Evolutionary conservation across 495 filamentous ascomycete genomes (phyloP), one percentile per base, ranked within the genome.

Genomic region (Penicillium subrubescens): DNA sequence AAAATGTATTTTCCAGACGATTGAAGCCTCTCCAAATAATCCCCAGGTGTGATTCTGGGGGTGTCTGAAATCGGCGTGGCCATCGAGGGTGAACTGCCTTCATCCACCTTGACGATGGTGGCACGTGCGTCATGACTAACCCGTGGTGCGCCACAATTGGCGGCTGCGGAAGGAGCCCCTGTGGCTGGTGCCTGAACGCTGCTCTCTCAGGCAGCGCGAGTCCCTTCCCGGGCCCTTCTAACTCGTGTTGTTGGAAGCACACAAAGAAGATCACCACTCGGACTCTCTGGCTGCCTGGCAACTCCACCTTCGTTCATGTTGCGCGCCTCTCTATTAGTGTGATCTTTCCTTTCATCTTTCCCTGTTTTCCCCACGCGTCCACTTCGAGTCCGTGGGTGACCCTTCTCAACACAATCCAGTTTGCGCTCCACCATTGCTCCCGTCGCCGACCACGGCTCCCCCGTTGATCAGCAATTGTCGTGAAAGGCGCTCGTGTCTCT

Each of bases 51-150:
- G 51, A 35, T 70, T 34, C 39, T 41, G 34, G 50, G 60, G 61
- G 44, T 33, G 23, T 31, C 54, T 33, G 57, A 53, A 34, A 60
- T 54, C 51, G 27, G 44, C 34, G 7, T 23, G 27, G 25, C 3
- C 57, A 55, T 29, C 21, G 33, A 62, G 50, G 60, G 60, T 39
- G 60, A 39, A 34, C 52, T 41, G 60, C 51, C 23, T 44, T 51
- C 50, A 61, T 56, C 39, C 60, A 62, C 27, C 29, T 51, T 39
- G 57, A 46, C 17, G 39, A 62, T 62, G 60, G 60, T 70, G 69
- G 69, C 55, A 59, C 69, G 71, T 73, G 71, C 71, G 15, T 27
- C 44, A 25, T 71, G 65, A 73, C 61, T 73, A 48, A 73, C 19
- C 57, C n/a, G 19, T 33, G 14, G 14, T 53, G 48, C 64, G 68